Percentiles rank a stretch among this genome's conserved stretches.
Conservation (phyloP, 306 rosid genomes). For the Dalbergia cultrata region DNA sequence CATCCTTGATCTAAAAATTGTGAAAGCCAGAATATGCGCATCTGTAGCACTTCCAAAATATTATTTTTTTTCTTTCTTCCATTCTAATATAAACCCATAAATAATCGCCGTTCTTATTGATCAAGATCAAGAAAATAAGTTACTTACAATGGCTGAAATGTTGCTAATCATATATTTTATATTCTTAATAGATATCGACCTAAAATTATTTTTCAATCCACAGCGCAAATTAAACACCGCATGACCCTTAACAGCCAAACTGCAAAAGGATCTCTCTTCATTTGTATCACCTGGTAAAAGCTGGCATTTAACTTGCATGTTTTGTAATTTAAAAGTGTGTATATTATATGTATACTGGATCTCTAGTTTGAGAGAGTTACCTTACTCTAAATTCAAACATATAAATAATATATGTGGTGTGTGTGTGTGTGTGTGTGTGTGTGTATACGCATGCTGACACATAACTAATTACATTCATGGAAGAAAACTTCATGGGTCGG, state of each 20-base stretch:
- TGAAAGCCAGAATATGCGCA: slow-evolving; percentile 45
- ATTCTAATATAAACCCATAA: slow-evolving; percentile 10
- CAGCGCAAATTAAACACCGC: neutral
- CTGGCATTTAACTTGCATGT: slow-evolving; percentile 22
- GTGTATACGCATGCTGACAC: neutral
- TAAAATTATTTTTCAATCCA: no score
- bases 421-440: neutral
- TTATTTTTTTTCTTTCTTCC: slow-evolving; percentile 23
- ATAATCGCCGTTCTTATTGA: neutral
- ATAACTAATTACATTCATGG: slow-evolving; percentile 22
- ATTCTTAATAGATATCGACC: no score
- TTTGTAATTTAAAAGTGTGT: neutral
- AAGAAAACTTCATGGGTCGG: slow-evolving; percentile 10
- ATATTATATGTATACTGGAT: no score
- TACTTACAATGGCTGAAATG: neutral
- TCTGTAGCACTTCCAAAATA: slow-evolving; percentile 23
- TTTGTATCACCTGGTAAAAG: neutral
- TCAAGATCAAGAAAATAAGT: slow-evolving; percentile 36
- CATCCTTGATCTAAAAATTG: slow-evolving; percentile 27
- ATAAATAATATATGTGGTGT: no score
- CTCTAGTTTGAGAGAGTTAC: no score
- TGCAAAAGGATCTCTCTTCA: no score
- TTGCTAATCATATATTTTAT: no score
- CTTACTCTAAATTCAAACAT: no score
- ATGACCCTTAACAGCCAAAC: no score